Conservation (phyloP, 768 basidiomycete species). For the Hortiboletus flavorubellus region DNA sequence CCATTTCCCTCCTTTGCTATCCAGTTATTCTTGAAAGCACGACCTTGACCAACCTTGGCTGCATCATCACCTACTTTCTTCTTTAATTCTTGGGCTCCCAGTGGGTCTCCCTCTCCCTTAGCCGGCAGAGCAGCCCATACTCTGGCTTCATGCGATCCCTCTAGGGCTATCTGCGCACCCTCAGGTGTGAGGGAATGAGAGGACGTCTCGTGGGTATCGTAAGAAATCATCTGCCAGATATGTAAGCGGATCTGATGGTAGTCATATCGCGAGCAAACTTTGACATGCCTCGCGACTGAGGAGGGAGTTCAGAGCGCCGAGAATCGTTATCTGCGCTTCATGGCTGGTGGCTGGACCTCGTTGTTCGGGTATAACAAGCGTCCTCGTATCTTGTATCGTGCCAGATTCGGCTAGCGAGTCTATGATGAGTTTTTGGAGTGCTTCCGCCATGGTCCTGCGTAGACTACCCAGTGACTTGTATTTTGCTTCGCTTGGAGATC, state of each 20-base stretch:
- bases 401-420: conserved; percentile 59
- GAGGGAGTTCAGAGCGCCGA: conserved; percentile 91
- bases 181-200: conserved; percentile 78
- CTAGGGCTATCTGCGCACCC: conserved; percentile 69
- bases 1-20: conserved; percentile 87
- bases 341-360: conserved; percentile 53
- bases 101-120: conserved; percentile 65
- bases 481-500: neutral
- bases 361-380: conserved; percentile 64
- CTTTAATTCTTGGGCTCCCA: conserved; percentile 68
- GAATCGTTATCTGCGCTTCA: conserved; percentile 80
- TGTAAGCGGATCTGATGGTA: conserved; percentile 11
- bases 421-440: conserved; percentile 76
- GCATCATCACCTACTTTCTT: conserved; percentile 79
- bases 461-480: neutral
- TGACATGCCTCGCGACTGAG: conserved; percentile 73
- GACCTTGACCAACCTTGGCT: conserved; percentile 90
- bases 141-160: conserved; percentile 93
- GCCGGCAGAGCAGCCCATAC: conserved; percentile 83
- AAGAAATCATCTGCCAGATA: conserved; percentile 69
- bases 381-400: conserved; percentile 64
- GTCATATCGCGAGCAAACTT: conserved; percentile 2
- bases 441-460: conserved; percentile 57
- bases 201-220: conserved; percentile 72
- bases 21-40: conserved; percentile 98